Evolutionary conservation across 23 red algal genomes (phyloP), one percentile per base, ranked within the genome.

Genomic region (Gracilaria gracilis): DNA sequence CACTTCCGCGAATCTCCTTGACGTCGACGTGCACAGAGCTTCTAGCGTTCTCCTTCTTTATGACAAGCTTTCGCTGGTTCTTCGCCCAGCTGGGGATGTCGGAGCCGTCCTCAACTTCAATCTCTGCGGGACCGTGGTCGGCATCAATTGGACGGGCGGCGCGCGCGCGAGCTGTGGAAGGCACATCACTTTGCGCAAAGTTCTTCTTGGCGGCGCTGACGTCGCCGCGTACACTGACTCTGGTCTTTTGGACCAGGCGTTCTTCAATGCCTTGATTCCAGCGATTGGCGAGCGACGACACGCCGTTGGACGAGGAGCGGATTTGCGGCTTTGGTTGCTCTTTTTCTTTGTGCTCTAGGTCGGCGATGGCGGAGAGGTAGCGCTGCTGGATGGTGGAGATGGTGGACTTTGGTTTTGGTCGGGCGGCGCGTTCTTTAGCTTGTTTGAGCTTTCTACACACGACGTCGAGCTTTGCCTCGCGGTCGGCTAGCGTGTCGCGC

Each of bases 21-120:
- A 92, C 62, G 72, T 92, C 80, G 35, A 92, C 89, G 20, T 78
- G 58, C 19, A 84, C 64, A 27, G 59, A 74, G 34, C 89, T 92
- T 34, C 80, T 53, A 16, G 89, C 89, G 66, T 92, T 92, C 67
- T 92, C 89, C 65, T 92, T 92, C 50, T 71, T 77, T 46, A 92
- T 92, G 54, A 92, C 80, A 16, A 61, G 59, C 65, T 92, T 92
- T 23, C 64, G 24, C 53, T 92, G 89, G 53, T 92, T 92, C 36
- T 79, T 75, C 1, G 89, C 89, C 89, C 89, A 92, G 55, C 89
- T 92, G 6, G 89, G 89, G 31, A 92, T 67, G 46, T 71, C 78
- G 7, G 49, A 64, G 81, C 81, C 89, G 42, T 84, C 89, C n/a
- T 71, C 89, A 14, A 92, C 66, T 7, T 48, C 48, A 28, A 84